These are phyloP conservation scores for Fagopyrum esculentum DNA, from an alignment of 148 eudicot genomes.

Conservation along the genomic window DNA sequence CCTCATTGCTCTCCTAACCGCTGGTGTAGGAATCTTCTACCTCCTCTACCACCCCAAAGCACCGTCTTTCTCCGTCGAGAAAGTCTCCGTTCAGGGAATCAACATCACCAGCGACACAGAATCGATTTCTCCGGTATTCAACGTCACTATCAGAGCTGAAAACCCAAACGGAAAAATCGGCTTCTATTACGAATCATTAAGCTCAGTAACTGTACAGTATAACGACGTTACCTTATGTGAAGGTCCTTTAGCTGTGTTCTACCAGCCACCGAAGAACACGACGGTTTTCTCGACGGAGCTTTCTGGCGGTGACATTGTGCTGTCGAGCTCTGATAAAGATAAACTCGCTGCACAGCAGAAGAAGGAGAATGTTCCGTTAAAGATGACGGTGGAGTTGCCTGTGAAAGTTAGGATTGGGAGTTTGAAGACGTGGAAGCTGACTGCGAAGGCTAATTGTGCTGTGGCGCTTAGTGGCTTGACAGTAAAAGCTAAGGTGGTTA, in stretches of 20 bases:
- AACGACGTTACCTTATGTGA: conserved; percentile 34
- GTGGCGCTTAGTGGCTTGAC: conserved; percentile 43
- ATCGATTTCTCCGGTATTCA: conserved; percentile 46
- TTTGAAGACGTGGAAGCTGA: conserved; percentile 57
- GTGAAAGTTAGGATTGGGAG: conserved; percentile 58
- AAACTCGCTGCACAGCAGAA: conserved; percentile 33
- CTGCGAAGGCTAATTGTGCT: conserved; percentile 50
- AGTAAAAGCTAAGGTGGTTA: conserved; percentile 45
- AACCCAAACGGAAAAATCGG: conserved; percentile 63
- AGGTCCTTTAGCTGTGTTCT: conserved; percentile 55
- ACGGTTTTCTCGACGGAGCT: conserved; percentile 45
- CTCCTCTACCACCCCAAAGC: conserved; percentile 61
- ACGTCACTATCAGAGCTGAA: conserved; percentile 43
- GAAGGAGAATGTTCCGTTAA: conserved; percentile 37
- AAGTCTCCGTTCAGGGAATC: conserved; percentile 41
- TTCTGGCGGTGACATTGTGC: conserved; percentile 41
- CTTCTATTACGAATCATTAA: conserved; percentile 44
- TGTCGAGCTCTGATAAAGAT: conserved; percentile 29
- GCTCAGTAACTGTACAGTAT: conserved; percentile 38
- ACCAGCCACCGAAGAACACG: conserved; percentile 47
- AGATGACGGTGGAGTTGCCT: conserved; percentile 39
- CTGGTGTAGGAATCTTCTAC: conserved; percentile 46
- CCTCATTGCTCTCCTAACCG: conserved; percentile 36
- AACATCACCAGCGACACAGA: conserved; percentile 33
- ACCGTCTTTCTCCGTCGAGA: conserved; percentile 44